Evolutionary conservation across 1,284 basidiomycete species (phyloP), one percentile per base, ranked within the genome.

Genomic region (Mrakiaceae sp.): DNA sequence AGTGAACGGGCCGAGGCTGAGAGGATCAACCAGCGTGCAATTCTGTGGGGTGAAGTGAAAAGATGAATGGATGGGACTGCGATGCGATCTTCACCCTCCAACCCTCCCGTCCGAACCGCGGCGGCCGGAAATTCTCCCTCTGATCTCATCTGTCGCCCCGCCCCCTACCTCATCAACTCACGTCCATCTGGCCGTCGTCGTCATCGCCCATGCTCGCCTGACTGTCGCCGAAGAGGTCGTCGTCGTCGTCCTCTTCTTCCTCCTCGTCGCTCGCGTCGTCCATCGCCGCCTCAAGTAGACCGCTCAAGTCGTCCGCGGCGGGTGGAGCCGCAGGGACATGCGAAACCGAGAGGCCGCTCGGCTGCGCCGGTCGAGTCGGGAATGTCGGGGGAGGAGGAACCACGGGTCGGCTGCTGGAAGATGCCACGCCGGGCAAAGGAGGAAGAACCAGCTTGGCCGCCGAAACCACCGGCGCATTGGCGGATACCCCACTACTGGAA

Each of bases 141-240:
- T 2, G 27, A 27, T 27, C 27, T 27, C 27, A 50, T n/a, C 2
- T 50, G 48, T 10, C 10, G 48, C 48, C 9, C 48, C 48, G 48
- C 48, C n/a, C 2, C 48, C n/a, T n/a, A 50, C 9, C 48, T 50
- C 9, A 8, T 42, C 40, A 60, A 43, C 59, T 60, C 3, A 60
- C 48, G n/a, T 60, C 58, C 58, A 61, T 53, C 60, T 61, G 50
- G 14, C 27, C 58, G 5, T 63, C 55, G 4, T 64, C 58, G 11
- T 64, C 61, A 14, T 55, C 63, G 6, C 55, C 58, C 5, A 40
- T 58, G 2, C 48, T 57, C 27, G 27, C 27, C 27, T 27, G 27
- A 12, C 54, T 57, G 39, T 60, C 63, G 4, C 57, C 57, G 10
- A 64, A 64, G 16, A 59, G 14, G 50, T 64, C 63, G 11, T 64